These are phyloP conservation scores for Xylaria arbuscula DNA, from an alignment of 2,329 filamentous ascomycete species.

Conservation along the genomic window DNA sequence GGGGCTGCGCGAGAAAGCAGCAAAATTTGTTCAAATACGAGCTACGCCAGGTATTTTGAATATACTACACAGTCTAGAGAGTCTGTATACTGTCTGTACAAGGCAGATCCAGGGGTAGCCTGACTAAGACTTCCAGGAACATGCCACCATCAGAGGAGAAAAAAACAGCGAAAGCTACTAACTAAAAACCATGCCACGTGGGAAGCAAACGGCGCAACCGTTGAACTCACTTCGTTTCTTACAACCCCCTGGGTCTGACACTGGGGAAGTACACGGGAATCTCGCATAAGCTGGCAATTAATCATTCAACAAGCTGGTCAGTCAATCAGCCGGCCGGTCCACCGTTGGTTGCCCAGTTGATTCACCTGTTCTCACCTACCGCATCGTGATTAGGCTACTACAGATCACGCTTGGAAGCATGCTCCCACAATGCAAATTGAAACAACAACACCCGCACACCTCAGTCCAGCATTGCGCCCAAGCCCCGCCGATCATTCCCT, in stretches of 20 bases:
- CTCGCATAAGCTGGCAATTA: slow-evolving; percentile 6
- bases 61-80: background rate
- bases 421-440: slow-evolving; percentile 19
- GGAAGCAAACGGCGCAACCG: slow-evolving; percentile 14
- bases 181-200: slow-evolving; percentile 29
- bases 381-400: background rate
- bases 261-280: background rate
- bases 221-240: slow-evolving; percentile 20
- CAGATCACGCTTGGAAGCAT: background rate
- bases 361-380: background rate
- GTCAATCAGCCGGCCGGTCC: background rate
- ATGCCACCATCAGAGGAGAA: slow-evolving; percentile 1
- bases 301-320: background rate
- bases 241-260: slow-evolving; percentile 5
- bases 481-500: slow-evolving; percentile 27
- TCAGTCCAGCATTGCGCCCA: slow-evolving; percentile 12
- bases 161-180: slow-evolving; percentile 1
- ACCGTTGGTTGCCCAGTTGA: background rate
- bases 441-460: slow-evolving; percentile 12
- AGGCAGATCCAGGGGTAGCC: background rate
- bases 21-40: background rate
- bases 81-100: background rate
- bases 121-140: background rate
- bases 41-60: background rate
- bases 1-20: background rate